A percentile compares a stretch with the other conserved stretches of the same genome.
Conservation (phyloP, 2,329 filamentous ascomycete species). For the Fusarium sp. region DNA sequence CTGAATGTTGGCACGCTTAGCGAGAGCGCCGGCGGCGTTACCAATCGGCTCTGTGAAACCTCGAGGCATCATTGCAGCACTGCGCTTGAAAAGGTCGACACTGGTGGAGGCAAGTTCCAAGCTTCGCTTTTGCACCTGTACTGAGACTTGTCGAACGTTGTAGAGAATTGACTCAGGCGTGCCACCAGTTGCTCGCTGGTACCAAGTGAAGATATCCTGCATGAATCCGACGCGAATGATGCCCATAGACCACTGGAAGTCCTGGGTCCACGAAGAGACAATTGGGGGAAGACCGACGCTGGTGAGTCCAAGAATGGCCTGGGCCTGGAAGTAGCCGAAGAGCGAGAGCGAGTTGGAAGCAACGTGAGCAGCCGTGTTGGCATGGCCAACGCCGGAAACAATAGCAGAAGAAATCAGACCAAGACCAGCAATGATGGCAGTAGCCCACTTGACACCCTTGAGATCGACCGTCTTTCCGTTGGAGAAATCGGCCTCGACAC, state of each 20-base stretch:
- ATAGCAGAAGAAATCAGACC: conserved; percentile 87
- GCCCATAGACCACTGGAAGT: conserved; percentile 98
- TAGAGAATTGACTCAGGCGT: conserved; percentile 83
- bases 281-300: conserved; percentile 85
- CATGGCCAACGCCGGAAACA: conserved; percentile 89
- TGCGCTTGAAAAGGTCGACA: conserved; percentile 64
- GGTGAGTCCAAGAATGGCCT: conserved; percentile 89
- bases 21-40: conserved; percentile 55
- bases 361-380: conserved; percentile 93
- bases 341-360: conserved; percentile 94
- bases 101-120: conserved; percentile 54
- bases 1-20: conserved; percentile 66
- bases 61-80: conserved; percentile 63
- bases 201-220: conserved; percentile 92
- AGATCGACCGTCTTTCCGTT: conserved; percentile 95
- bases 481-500: conserved; percentile 86
- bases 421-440: conserved; percentile 86
- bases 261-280: conserved; percentile 92
- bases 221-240: conserved; percentile 90
- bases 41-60: conserved; percentile 52
- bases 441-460: conserved; percentile 87
- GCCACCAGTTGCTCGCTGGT: conserved; percentile 91
- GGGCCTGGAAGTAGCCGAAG: conserved; percentile 93
- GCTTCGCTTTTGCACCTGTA: conserved; percentile 79
- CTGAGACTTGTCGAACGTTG: conserved; percentile 76